Percentiles rank a stretch among this genome's conserved stretches.
phyloP scores from a whole-genome alignment of 305 asterid species.

The Plantago coronopus region DNA sequence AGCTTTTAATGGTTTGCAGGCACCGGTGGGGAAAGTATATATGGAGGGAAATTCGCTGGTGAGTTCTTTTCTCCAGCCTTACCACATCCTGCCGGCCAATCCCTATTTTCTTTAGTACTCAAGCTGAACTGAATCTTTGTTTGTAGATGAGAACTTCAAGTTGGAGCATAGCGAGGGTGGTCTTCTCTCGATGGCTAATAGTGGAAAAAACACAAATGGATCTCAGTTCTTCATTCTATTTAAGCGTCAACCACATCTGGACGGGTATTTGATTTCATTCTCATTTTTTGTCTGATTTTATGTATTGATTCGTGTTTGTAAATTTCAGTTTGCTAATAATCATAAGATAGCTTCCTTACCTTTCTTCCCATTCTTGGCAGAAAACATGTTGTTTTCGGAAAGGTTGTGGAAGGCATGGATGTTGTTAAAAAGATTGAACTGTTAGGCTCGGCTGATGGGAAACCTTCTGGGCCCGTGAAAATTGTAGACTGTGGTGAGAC shows the following conservation, averaged over 20 bases:
- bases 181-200: conserved; percentile 95
- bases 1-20: conserved; percentile 94
- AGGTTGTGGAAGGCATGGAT: conserved; percentile 86
- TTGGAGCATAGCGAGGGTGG: conserved; percentile 68
- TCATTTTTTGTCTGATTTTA: conserved; percentile 5
- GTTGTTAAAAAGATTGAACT: conserved; percentile 75
- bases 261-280: conserved; percentile 54
- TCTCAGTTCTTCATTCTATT: conserved; percentile 90
- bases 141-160: conserved; percentile 85
- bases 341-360: conserved; percentile 4
- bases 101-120: conserved; percentile 14
- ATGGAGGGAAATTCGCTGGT: conserved; percentile 95
- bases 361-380: conserved; percentile 36
- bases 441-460: conserved; percentile 69
- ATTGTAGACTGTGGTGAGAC: conserved; percentile 76
- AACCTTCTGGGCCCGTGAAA: conserved; percentile 56
- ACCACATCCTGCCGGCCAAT: conserved; percentile 12
- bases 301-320: not conserved
- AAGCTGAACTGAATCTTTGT: conserved; percentile 7
- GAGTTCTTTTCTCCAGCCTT: conserved; percentile 22
- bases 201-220: conserved; percentile 93
- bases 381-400: conserved; percentile 95
- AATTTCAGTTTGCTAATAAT: conserved; percentile 18
- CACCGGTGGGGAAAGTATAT: conserved; percentile 99
- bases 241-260: conserved; percentile 90